Evolutionary conservation across 345 rosid genomes (phyloP).

Genomic region (Carallia brachiata): DNA sequence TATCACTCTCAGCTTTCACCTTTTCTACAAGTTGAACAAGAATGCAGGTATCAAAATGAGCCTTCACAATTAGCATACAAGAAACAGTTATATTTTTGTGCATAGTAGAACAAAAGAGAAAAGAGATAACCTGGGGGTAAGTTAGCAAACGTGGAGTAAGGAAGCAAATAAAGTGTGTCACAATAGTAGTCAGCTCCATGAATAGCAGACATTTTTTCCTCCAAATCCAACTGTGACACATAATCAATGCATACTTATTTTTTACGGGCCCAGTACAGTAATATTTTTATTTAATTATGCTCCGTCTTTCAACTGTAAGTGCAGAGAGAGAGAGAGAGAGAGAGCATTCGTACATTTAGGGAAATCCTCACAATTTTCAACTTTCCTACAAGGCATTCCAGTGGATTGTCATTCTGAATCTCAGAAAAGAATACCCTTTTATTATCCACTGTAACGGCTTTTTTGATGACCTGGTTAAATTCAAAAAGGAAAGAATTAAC

Average conservation of each 20-base stretch:
- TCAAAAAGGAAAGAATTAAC: not conserved
- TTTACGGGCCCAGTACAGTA: not conserved
- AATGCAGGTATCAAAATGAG: not conserved
- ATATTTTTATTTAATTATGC: not conserved
- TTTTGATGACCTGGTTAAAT: conserved; percentile 44
- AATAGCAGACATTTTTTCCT: conserved; percentile 23
- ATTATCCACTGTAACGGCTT: conserved; percentile 20
- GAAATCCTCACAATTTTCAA: conserved; percentile 44
- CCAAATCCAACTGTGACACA: conserved; percentile 40
- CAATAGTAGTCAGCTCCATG: conserved; percentile 53
- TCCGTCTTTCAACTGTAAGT: not conserved
- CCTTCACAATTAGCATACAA: not conserved
- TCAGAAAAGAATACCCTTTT: conserved; percentile 67
- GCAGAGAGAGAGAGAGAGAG: not conserved
- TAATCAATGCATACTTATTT: conserved; percentile 7
- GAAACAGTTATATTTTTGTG: no score
- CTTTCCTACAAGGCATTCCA: conserved; percentile 49
- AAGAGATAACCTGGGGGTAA: conserved; percentile 33
- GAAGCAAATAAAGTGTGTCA: conserved; percentile 51
- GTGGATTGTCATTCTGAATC: conserved; percentile 46
- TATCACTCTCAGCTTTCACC: conserved; percentile 29
- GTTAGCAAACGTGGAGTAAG: conserved; percentile 48
- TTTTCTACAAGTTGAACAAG: conserved; percentile 27
- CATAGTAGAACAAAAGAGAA: not conserved
- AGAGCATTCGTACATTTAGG: conserved; percentile 34